Conservation (phyloP, 345 rosid species). For the Citrus inodora region DNA sequence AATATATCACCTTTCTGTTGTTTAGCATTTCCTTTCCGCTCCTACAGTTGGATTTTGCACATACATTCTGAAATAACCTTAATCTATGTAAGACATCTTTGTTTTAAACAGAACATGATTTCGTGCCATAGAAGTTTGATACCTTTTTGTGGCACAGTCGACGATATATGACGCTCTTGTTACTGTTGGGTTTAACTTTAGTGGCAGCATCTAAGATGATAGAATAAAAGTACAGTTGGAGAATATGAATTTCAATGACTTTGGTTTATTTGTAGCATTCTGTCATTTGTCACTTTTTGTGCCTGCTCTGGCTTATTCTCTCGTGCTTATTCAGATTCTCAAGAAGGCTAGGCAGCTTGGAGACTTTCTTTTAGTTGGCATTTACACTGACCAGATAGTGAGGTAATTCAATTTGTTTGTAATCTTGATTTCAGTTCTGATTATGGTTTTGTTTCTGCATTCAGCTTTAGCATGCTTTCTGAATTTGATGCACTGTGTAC, state of each 20-base stretch:
- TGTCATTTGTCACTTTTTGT: not conserved
- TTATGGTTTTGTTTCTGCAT: not conserved
- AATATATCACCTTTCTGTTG: not conserved
- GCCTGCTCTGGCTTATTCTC: not conserved
- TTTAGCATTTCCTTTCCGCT: not conserved
- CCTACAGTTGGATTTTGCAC: not conserved
- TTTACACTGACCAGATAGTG: constrained; percentile 80
- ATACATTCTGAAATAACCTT: not conserved
- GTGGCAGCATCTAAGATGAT: not conserved
- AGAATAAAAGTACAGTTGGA: not conserved
- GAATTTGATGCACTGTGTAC: not conserved
- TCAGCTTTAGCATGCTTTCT: not conserved
- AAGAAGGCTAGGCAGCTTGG: constrained; percentile 88
- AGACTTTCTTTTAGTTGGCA: constrained; percentile 90
- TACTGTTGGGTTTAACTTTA: not conserved
- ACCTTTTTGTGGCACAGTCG: not conserved
- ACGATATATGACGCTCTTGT: not conserved
- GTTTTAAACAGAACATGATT: not conserved
- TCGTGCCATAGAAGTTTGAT: not conserved
- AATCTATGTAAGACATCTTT: not conserved
- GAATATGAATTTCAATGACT: not conserved
- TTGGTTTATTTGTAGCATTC: not conserved
- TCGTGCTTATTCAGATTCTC: constrained; percentile 55
- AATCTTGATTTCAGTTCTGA: constrained; percentile 6
- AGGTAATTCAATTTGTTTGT: constrained; percentile 41